phyloP scores from a whole-genome alignment of 73 alveolate species.

The Uronychia setigera region DNA sequence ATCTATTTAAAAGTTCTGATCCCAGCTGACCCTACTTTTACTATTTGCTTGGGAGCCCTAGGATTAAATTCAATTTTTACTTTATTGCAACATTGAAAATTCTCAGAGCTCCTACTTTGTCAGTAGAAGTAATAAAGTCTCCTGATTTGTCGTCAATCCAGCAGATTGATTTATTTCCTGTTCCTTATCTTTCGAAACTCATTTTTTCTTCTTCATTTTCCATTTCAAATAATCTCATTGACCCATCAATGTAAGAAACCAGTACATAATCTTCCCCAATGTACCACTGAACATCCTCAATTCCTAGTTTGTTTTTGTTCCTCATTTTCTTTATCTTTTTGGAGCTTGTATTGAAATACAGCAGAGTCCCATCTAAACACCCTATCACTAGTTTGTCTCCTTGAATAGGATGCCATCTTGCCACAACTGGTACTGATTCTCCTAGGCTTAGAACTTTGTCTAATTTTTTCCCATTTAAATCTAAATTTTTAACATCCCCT shows the following conservation, averaged over 20 bases:
- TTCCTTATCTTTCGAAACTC: conserved; percentile 76
- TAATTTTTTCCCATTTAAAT: conserved; percentile 18
- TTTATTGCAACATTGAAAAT: conserved; percentile 76
- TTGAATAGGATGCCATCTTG: conserved; percentile 60
- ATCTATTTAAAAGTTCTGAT: conserved; percentile 9
- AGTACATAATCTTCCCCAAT: conserved; percentile 57
- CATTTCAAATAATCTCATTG: conserved; percentile 25
- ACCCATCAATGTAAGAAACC: conserved; percentile 59
- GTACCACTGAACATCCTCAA: conserved; percentile 55
- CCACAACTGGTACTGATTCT: conserved; percentile 21
- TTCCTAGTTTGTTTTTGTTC: background rate
- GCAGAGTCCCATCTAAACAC: conserved; percentile 46
- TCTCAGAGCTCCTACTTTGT: conserved; percentile 77
- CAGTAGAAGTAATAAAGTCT: conserved; percentile 72
- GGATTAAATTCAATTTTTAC: background rate
- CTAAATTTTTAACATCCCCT: conserved; percentile 56
- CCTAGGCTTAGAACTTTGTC: conserved; percentile 16
- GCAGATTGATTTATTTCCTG: conserved; percentile 66
- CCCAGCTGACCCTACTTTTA: conserved; percentile 75
- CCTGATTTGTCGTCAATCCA: conserved; percentile 90
- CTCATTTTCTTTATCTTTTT: conserved; percentile 2
- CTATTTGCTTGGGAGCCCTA: conserved; percentile 59
- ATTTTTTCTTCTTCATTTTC: background rate
- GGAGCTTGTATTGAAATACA: conserved; percentile 15
- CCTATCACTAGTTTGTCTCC: conserved; percentile 58